Evolutionary conservation across 208 protist species (phyloP), one percentile per base, ranked within the genome.

Genomic region (Leishmania martiniquensis): DNA sequence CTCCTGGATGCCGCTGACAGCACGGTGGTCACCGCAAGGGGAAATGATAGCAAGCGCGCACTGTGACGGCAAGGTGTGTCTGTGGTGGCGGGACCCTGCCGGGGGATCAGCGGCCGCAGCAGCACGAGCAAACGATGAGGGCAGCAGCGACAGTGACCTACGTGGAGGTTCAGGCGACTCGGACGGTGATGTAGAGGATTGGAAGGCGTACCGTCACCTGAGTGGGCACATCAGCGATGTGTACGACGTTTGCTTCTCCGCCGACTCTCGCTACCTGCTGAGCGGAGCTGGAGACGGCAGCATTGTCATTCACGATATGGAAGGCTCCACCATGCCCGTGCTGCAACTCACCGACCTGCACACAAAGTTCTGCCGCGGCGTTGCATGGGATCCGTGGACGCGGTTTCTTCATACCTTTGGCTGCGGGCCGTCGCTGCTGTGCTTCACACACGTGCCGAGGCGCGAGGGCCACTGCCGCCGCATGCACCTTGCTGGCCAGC

Each of bases 171-270:
- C 52, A 22, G 66, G 25, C 22, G 34, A 32, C 54, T 67, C 57
- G 7, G 76, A 85, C n/a, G 75, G 59, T 1, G 74, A 81, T 10
- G 66, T 79, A 10, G 91, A 95, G 79, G 86, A 88, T 69, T 97
- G 93, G 93, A 97, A 97, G 72, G 90, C 94, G 75, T 97, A 93
- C 81, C 85, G 90, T 6, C 91, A 95, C 83, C 84, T 97, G 52
- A 87, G 85, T 12, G 93, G 93, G 6, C 93, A 97, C 83, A 85
- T 96, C 75, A 91, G 87, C 74, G 93, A 97, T 78, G 92, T 96
- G 52, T 94, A 94, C 59, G 93, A 97, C 79, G 25, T 97, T 22
- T 89, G 86, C 83, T 96, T 97, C 76, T 97, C 93, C 0, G 89
- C 93, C 12, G 90, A 96, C 82, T 92, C 90, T 17, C 89, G 87